Evolutionary conservation across 2,329 filamentous ascomycete genomes (phyloP).

Genomic region (Ascochyta lentis): DNA sequence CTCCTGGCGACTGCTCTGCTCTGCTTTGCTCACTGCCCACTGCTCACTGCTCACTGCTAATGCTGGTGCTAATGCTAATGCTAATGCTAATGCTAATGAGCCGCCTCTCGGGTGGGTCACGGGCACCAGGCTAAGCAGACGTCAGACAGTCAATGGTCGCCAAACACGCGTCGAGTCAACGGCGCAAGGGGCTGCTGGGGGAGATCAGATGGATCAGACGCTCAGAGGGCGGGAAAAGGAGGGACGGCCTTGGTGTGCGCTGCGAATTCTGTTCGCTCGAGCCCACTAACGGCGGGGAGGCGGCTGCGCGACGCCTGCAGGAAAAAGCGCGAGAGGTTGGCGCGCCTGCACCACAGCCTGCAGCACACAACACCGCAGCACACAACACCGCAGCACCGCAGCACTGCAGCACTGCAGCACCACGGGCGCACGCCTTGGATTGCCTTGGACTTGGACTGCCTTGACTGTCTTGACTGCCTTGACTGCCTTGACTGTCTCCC

Average conservation of each 20-base stretch:
- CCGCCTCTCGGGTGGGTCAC: conserved; percentile 27
- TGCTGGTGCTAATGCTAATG: too few species aligned
- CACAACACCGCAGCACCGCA: too few species aligned
- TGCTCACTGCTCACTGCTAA: too few species aligned
- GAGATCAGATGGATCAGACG: not conserved
- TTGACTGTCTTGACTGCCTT: too few species aligned
- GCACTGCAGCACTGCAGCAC: not conserved
- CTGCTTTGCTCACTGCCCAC: too few species aligned
- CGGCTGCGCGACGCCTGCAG: not conserved
- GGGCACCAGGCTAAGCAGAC: conserved; percentile 22
- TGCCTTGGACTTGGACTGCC: not conserved
- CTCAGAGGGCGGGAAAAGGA: not conserved
- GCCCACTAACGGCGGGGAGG: conserved; percentile 16
- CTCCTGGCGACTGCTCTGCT: conserved; percentile 1
- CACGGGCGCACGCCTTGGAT: conserved; percentile 1
- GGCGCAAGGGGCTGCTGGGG: conserved; percentile 11
- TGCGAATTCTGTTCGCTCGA: conserved; percentile 11
- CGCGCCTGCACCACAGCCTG: not conserved
- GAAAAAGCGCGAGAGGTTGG: not conserved
- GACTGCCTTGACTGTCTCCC: not conserved
- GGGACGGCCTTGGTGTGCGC: not conserved
- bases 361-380: not conserved
- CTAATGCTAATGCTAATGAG: conserved; percentile 4
- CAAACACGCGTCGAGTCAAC: conserved; percentile 17
- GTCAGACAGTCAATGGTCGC: conserved; percentile 15